These are phyloP conservation scores for Chlorociboria aeruginascens DNA, from an alignment of 495 filamentous ascomycete species.

Conservation along the genomic window DNA sequence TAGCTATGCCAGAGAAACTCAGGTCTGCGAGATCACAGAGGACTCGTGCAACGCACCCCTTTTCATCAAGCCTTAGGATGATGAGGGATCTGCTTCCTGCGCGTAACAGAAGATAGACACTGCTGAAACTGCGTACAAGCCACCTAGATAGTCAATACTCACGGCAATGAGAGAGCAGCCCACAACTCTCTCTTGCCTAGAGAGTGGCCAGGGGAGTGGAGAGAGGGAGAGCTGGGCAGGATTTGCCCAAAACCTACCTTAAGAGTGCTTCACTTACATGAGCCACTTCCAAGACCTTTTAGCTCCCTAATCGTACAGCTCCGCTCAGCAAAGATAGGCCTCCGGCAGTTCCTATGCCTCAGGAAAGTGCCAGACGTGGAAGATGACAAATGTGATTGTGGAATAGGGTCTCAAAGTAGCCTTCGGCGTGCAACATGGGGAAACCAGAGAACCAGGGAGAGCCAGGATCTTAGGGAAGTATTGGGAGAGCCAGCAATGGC, in stretches of 20 bases:
- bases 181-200: not conserved
- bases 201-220: constrained; percentile 2
- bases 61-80: too few species aligned
- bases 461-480: constrained; percentile 2
- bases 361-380: constrained; percentile 6
- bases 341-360: constrained; percentile 2
- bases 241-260: not conserved
- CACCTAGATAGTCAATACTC: too few species aligned
- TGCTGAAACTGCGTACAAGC: too few species aligned
- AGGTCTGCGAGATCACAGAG: too few species aligned
- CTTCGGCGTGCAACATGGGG: constrained; percentile 1
- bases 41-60: too few species aligned
- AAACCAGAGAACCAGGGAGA: constrained; percentile 6
- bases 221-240: not conserved
- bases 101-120: too few species aligned
- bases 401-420: constrained; percentile 2
- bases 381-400: constrained; percentile 4
- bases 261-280: not conserved
- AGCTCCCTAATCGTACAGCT: constrained; percentile 3
- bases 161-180: constrained; percentile 4
- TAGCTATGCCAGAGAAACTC: too few species aligned
- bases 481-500: constrained; percentile 1
- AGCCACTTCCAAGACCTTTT: not conserved
- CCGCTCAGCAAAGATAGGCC: constrained; percentile 7
- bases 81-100: too few species aligned